Percentiles rank a stretch among this genome's conserved stretches.
Evolutionary conservation across 2,329 filamentous ascomycete genomes (phyloP).

Genomic region (Cyphellophora attinorum): DNA sequence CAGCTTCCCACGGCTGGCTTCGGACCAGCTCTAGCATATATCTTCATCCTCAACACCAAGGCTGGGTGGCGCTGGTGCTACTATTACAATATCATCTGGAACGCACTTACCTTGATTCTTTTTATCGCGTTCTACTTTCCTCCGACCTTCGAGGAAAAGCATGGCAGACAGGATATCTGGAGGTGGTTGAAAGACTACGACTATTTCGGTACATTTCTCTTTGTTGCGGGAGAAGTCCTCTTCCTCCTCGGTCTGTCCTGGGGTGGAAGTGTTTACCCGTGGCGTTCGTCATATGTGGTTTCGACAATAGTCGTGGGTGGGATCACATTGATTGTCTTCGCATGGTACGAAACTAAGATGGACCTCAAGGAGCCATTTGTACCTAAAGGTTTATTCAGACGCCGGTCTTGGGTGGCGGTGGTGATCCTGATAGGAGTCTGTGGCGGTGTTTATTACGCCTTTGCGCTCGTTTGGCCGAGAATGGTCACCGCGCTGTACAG

Average conservation of each 20-base stretch:
- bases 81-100: constrained; percentile 1
- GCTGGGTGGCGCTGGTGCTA: constrained; percentile 4
- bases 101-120: constrained; percentile 1
- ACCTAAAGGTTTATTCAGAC: too few relatives aligned
- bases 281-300: too few relatives aligned
- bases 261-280: constrained; percentile 31
- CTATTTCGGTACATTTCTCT: constrained; percentile 32
- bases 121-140: constrained; percentile 1
- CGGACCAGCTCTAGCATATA: neutral
- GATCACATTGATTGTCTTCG: too few relatives aligned
- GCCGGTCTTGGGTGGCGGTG: too few relatives aligned
- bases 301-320: too few relatives aligned
- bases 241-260: constrained; percentile 34
- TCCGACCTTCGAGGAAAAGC: constrained; percentile 3
- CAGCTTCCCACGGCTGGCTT: neutral
- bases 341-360: too few relatives aligned
- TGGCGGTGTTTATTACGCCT: too few relatives aligned
- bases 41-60: neutral
- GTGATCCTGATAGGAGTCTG: too few relatives aligned
- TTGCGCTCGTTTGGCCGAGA: too few relatives aligned
- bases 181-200: neutral
- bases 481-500: too few relatives aligned
- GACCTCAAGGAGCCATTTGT: too few relatives aligned
- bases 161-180: neutral
- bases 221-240: constrained; percentile 28